These are phyloP conservation scores for Trapa bicornis DNA, from an alignment of 345 rosid species.

Conservation along the genomic window DNA sequence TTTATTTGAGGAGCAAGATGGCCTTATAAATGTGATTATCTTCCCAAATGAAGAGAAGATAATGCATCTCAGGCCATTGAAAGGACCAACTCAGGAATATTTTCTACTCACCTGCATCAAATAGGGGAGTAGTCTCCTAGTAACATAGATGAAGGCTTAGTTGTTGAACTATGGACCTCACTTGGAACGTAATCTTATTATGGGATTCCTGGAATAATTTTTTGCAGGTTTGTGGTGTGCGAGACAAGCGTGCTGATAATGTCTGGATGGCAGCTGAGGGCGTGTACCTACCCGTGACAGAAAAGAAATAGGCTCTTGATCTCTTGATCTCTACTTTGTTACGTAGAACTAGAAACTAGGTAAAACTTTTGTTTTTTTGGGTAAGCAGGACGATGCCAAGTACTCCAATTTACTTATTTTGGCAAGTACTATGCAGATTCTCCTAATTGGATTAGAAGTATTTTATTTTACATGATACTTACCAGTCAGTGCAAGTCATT, in stretches of 20 bases:
- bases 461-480: not conserved
- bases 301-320: slow-evolving; percentile 31
- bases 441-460: not conserved
- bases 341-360: slow-evolving; percentile 21
- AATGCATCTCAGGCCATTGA: not conserved
- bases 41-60: too few species aligned
- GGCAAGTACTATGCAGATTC: not conserved
- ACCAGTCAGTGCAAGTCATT: too few species aligned
- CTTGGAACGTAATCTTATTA: not conserved
- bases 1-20: not conserved
- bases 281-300: slow-evolving; percentile 68
- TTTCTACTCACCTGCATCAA: not conserved
- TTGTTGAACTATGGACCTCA: not conserved
- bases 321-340: too few species aligned
- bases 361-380: slow-evolving; percentile 20
- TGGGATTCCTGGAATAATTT: not conserved
- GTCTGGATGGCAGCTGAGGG: slow-evolving; percentile 98
- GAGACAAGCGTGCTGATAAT: slow-evolving; percentile 78
- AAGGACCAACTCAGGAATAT: not conserved
- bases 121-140: too few species aligned
- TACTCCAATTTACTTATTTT: not conserved
- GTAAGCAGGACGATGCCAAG: too few species aligned
- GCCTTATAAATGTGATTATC: not conserved
- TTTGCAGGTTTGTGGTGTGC: slow-evolving; percentile 70
- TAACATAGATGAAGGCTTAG: not conserved